Percentiles rank a stretch among this genome's conserved stretches.
Evolutionary conservation across 2,329 filamentous ascomycete species (phyloP).

Genomic region (Sphaceloma murrayae): DNA sequence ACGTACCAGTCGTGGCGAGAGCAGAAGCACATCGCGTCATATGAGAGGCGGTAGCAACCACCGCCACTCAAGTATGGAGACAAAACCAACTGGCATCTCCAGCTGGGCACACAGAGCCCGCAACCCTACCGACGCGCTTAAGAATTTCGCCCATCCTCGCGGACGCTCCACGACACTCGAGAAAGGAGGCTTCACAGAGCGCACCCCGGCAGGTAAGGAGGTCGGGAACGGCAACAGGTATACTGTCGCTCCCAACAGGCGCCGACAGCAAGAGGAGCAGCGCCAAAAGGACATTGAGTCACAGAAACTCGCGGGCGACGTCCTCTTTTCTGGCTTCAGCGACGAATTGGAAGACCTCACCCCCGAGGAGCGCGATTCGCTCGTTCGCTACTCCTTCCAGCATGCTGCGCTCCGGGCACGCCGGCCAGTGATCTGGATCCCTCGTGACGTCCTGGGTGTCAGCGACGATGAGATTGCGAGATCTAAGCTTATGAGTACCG

Average conservation of each 20-base stretch:
- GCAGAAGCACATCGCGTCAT: slow-evolving; percentile 15
- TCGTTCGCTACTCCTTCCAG: slow-evolving; percentile 81
- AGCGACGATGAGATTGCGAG: slow-evolving; percentile 82
- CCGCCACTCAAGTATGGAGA: slow-evolving; percentile 15
- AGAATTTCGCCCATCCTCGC: slow-evolving; percentile 11
- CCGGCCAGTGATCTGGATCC: slow-evolving; percentile 87
- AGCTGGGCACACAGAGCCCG: slow-evolving; percentile 15
- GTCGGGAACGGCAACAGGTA: not conserved
- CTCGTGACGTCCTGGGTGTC: slow-evolving; percentile 78
- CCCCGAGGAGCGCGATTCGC: slow-evolving; percentile 73
- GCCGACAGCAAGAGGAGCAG: not conserved
- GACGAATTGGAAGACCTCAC: slow-evolving; percentile 94
- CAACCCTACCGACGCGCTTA: slow-evolving; percentile 11
- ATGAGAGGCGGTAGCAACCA: slow-evolving; percentile 4
- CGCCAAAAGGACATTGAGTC: slow-evolving; percentile 52
- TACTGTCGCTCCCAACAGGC: slow-evolving; percentile 1
- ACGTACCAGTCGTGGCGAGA: slow-evolving; percentile 16
- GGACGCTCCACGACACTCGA: slow-evolving; percentile 5
- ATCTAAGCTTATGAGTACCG: slow-evolving; percentile 64
- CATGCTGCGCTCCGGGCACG: slow-evolving; percentile 78
- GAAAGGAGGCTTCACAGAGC: too few species aligned
- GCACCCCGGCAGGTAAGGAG: too few species aligned
- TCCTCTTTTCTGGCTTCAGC: slow-evolving; percentile 76
- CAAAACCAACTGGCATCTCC: slow-evolving; percentile 16
- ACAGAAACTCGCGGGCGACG: slow-evolving; percentile 62